Evolutionary conservation across 805 yeast species (phyloP).

Genomic region (Cyberlindnera euphorbiae): DNA sequence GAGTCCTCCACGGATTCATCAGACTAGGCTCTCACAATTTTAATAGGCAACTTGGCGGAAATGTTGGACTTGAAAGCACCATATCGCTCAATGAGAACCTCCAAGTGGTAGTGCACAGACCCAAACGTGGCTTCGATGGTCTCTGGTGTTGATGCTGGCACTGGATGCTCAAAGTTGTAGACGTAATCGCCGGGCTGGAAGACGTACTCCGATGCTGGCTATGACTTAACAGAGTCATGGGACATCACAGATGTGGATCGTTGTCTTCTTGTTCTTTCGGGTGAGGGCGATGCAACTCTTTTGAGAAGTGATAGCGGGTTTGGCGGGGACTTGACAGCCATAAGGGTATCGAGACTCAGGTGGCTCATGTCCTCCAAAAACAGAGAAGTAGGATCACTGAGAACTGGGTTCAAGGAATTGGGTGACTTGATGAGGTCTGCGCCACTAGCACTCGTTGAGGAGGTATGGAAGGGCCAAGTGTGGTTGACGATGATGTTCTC

Average conservation of each 20-base stretch:
- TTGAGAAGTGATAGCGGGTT: conserved; percentile 22
- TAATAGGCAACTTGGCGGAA: conserved; percentile 56
- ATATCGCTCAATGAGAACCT: conserved; percentile 64
- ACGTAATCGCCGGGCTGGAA: conserved; percentile 89
- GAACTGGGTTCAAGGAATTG: conserved; percentile 1
- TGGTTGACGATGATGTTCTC: conserved; percentile 64
- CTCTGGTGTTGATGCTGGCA: conserved; percentile 82
- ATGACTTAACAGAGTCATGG: conserved; percentile 3
- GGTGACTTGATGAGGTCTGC: conserved; percentile 32
- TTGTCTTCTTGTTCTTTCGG: conserved; percentile 13
- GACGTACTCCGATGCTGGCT: conserved; percentile 25
- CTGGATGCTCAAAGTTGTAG: conserved; percentile 86
- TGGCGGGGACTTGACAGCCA: conserved; percentile 1
- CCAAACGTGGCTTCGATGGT: conserved; percentile 78
- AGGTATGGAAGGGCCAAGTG: conserved; percentile 80
- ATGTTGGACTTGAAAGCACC: conserved; percentile 86
- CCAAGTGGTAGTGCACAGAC: conserved; percentile 62
- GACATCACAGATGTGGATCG: conserved; percentile 11
- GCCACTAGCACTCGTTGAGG: conserved; percentile 31
- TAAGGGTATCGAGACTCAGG: conserved; percentile 23
- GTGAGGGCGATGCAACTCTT: conserved; percentile 26
- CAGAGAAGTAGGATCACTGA: conserved; percentile 1
- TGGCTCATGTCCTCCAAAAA: conserved; percentile 17
- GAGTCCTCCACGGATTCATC: conserved; percentile 79
- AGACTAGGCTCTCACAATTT: conserved; percentile 69